phyloP scores from a whole-genome alignment of 2,329 filamentous ascomycete genomes.

The Calonectria montana region DNA sequence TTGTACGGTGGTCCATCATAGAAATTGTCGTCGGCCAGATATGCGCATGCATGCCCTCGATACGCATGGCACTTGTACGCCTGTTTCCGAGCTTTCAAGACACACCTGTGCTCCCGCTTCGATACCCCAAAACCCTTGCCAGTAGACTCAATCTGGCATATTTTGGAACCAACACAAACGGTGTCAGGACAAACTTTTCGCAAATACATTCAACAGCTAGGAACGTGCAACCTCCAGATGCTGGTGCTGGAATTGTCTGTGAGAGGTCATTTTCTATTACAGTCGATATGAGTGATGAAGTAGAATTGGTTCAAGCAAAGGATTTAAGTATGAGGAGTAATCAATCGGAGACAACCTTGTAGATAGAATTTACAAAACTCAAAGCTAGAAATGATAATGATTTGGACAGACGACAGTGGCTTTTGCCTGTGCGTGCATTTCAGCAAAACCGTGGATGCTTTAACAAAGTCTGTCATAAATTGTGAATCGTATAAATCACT shows the following conservation, averaged over 20 bases:
- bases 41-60: background rate
- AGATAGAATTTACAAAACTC: background rate
- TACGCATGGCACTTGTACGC: background rate
- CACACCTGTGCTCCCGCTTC: background rate
- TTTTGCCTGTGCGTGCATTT: too few species aligned
- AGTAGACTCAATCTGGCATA: background rate
- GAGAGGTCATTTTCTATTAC: background rate
- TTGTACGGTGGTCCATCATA: background rate
- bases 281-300: background rate
- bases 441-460: too few species aligned
- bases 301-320: background rate
- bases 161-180: background rate
- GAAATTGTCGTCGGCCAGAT: background rate
- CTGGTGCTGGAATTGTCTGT: background rate
- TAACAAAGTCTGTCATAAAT: too few species aligned
- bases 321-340: background rate
- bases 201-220: background rate
- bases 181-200: background rate
- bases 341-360: background rate
- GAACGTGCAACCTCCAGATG: background rate
- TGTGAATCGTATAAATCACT: too few species aligned
- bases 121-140: background rate
- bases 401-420: too few species aligned
- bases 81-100: background rate
- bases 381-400: too few species aligned